A percentile compares a stretch with the other conserved stretches of the same genome.
Conservation (phyloP, 2,329 filamentous ascomycete species). For the Alternaria arborescens region DNA sequence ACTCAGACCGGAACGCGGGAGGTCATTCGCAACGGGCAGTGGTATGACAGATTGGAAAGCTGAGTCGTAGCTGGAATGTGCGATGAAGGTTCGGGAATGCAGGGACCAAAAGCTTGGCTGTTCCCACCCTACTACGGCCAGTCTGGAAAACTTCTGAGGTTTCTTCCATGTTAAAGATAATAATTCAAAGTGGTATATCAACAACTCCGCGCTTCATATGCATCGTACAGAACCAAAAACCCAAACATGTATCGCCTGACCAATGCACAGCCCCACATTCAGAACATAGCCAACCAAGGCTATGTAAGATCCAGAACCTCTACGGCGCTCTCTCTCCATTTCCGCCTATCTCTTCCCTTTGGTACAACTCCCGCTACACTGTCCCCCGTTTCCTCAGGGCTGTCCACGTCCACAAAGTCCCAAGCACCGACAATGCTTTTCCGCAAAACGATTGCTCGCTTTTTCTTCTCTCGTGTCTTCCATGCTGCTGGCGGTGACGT, state of each 20-base stretch:
- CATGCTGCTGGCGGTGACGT: slow-evolving; percentile 36
- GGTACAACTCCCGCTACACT: not conserved
- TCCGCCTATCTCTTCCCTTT: slow-evolving; percentile 39
- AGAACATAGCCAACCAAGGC: not conserved
- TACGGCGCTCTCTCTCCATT: slow-evolving; percentile 49
- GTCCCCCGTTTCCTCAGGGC: slow-evolving; percentile 15
- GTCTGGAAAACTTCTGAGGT: no score
- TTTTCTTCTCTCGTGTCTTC: slow-evolving; percentile 43
- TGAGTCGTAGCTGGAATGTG: not conserved
- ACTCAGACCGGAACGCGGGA: not conserved
- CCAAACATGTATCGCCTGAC: not conserved
- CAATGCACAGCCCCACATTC: not conserved
- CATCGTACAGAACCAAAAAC: not conserved
- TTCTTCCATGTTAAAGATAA: not conserved
- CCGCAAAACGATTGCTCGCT: slow-evolving; percentile 42
- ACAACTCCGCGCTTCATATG: not conserved
- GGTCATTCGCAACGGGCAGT: not conserved
- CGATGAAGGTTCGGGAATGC: not conserved
- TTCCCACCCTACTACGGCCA: not conserved
- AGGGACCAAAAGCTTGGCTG: not conserved
- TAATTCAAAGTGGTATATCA: not conserved
- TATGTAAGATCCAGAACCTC: slow-evolving; percentile 47
- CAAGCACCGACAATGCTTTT: slow-evolving; percentile 46
- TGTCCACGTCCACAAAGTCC: slow-evolving; percentile 41
- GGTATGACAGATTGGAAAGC: not conserved